A percentile compares a stretch with the other conserved stretches of the same genome.
Conservation (phyloP, 1,139 yeast genomes). For the Suhomyces guaymorum region DNA sequence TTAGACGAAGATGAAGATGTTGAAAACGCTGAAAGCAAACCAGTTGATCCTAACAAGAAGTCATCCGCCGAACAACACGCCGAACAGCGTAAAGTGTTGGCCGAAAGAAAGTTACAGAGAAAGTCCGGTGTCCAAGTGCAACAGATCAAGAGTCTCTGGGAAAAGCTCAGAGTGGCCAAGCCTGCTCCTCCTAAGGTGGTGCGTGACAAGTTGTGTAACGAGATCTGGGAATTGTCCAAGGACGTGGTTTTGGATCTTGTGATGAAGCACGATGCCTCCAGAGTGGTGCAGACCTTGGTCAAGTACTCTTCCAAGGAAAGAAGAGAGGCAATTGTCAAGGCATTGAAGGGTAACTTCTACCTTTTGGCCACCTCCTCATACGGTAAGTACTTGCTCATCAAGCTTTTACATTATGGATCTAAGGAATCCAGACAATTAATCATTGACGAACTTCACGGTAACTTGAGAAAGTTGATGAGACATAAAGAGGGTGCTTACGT, state of each 20-base stretch:
- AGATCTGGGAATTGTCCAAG: conserved; percentile 80
- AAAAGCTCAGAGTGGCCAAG: conserved; percentile 79
- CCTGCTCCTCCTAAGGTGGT: conserved; percentile 79
- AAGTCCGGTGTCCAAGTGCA: conserved; percentile 85
- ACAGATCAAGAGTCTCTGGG: conserved; percentile 88
- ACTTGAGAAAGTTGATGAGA: conserved; percentile 87
- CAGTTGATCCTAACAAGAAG: conserved; percentile 47
- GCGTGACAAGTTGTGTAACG: conserved; percentile 77
- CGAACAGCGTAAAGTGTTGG: conserved; percentile 75
- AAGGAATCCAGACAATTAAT: conserved; percentile 74
- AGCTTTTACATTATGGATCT: conserved; percentile 88
- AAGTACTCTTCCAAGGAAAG: conserved; percentile 82
- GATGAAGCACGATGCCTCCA: conserved; percentile 92
- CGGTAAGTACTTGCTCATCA: conserved; percentile 88
- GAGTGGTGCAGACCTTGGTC: conserved; percentile 92
- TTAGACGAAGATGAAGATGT: conserved; percentile 21
- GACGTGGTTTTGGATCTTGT: conserved; percentile 83
- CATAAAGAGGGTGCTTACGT: conserved; percentile 99
- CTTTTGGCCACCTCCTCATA: conserved; percentile 88
- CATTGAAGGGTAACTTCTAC: conserved; percentile 76
- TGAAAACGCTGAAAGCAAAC: conserved; percentile 18
- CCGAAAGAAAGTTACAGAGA: conserved; percentile 84
- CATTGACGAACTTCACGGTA: conserved; percentile 85
- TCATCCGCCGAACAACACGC: conserved; percentile 71
- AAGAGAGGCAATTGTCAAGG: conserved; percentile 66